Evolutionary conservation across 73 alveolate species (phyloP), one percentile per base, ranked within the genome.

Genomic region (Vitrella brassicaformis): DNA sequence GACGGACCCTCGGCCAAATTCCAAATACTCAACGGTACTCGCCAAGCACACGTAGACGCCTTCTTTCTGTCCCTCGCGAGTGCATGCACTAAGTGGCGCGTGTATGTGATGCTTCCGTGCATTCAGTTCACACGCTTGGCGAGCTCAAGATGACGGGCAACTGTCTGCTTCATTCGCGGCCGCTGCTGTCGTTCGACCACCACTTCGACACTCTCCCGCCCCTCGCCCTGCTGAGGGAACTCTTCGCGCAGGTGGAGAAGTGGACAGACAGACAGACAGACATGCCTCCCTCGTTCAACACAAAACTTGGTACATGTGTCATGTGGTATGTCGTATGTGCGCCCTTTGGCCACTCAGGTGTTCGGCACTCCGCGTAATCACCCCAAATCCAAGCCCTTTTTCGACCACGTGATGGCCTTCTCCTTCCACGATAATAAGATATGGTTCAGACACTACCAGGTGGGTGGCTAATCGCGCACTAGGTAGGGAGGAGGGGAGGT

Each of bases 311-410:
- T n/a, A n/a, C n/a, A n/a, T n/a, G n/a, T n/a, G n/a, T n/a, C n/a
- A n/a, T n/a, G n/a, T n/a, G n/a, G n/a, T n/a, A n/a, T n/a, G n/a
- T n/a, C n/a, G n/a, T n/a, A n/a, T n/a, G n/a, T n/a, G n/a, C n/a
- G n/a, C n/a, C n/a, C n/a, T n/a, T n/a, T 0, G 45, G 7, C 27
- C 0, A 27, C 47, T 7, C 88, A 94, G 86, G 86, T 87, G 0
- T 91, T 94, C 76, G 87, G 88, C 30, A 90, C 97, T 25, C 98
- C 98, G 0, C 91, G 87, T 72, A 89, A 91, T 72, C 98, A 94
- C 84, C 98, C 98, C 27, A 94, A 94, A 87, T 81, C 94, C 75
- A 90, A 86, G 90, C 98, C 98, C 29, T 94, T 94, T 81, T 86
- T 88, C 72, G 98, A 94, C 88, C 98, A 94, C 75, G 56, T 39